Conservation (phyloP, 2,329 filamentous ascomycete species). For the Alternaria gansuensis region DNA sequence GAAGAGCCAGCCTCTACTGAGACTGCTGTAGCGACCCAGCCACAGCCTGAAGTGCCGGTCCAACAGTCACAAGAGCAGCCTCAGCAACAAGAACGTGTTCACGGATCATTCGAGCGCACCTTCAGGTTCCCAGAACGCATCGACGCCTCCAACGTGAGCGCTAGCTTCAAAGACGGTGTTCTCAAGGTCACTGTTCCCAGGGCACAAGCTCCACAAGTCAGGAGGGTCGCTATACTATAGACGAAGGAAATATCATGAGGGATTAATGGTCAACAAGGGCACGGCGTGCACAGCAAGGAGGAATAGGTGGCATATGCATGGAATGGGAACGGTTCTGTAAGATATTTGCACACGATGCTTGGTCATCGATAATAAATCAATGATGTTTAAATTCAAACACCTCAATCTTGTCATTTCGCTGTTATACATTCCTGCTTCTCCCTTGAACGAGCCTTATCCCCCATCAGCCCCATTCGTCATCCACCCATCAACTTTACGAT, state of each 20-base stretch:
- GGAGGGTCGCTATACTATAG: constrained; percentile 45
- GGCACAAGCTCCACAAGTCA: constrained; percentile 52
- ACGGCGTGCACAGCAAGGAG: not conserved
- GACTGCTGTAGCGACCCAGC: constrained; percentile 30
- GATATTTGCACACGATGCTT: not conserved
- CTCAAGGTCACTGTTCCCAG: constrained; percentile 72
- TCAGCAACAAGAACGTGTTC: constrained; percentile 62
- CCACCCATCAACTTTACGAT: too few relatives aligned
- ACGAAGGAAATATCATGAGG: not conserved
- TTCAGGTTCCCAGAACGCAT: constrained; percentile 74
- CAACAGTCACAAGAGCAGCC: constrained; percentile 22
- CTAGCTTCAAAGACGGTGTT: constrained; percentile 71
- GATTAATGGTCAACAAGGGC: not conserved
- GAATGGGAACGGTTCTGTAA: not conserved
- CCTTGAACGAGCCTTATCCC: too few relatives aligned
- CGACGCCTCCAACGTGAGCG: constrained; percentile 69
- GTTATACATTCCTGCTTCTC: not conserved
- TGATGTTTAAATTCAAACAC: not conserved
- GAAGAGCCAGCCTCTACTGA: constrained; percentile 24
- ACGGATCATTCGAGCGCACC: constrained; percentile 72
- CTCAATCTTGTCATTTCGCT: not conserved
- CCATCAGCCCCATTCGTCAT: not conserved
- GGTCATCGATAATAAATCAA: not conserved
- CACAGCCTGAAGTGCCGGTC: constrained; percentile 29
- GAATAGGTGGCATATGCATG: constrained; percentile 3